These are phyloP conservation scores for Dendrobium catenatum DNA, from an alignment of 106 monocot species.

Conservation along the genomic window DNA sequence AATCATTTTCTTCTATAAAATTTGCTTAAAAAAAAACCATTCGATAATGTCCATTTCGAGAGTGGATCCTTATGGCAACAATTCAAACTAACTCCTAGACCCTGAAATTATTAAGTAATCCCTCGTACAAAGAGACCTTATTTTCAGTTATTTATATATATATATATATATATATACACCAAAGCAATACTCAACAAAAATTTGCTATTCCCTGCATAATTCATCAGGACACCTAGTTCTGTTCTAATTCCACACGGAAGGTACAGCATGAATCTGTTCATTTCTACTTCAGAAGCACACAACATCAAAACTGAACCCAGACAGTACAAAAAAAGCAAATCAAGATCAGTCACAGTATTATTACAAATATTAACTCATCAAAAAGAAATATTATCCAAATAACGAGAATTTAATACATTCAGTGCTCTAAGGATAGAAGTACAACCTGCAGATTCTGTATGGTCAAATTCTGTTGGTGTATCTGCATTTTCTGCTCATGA, in stretches of 20 bases:
- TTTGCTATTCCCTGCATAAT: not conserved
- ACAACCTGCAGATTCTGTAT: slow-evolving; percentile 76
- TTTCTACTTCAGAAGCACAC: not conserved
- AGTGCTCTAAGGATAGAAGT: not conserved
- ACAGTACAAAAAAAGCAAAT: not conserved
- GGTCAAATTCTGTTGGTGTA: slow-evolving; percentile 54
- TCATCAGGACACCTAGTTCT: not conserved
- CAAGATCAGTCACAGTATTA: not conserved
- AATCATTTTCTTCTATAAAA: too few species aligned
- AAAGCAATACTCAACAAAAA: not conserved
- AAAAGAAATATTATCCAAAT: not conserved
- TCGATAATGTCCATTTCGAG: too few species aligned
- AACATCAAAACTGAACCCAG: not conserved
- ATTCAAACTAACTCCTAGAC: too few species aligned
- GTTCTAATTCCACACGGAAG: not conserved
- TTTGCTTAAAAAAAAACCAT: too few species aligned
- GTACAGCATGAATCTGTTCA: not conserved
- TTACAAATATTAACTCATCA: not conserved
- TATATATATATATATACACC: not conserved
- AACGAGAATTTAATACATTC: not conserved
- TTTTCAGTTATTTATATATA: too few species aligned
- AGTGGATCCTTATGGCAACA: too few species aligned
- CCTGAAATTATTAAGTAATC: too few species aligned
- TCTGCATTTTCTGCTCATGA: slow-evolving; percentile 84
- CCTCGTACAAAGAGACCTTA: too few species aligned